Evolutionary conservation across 2,329 filamentous ascomycete species (phyloP), one percentile per base, ranked within the genome.

Genomic region (Exophiala viscosa): DNA sequence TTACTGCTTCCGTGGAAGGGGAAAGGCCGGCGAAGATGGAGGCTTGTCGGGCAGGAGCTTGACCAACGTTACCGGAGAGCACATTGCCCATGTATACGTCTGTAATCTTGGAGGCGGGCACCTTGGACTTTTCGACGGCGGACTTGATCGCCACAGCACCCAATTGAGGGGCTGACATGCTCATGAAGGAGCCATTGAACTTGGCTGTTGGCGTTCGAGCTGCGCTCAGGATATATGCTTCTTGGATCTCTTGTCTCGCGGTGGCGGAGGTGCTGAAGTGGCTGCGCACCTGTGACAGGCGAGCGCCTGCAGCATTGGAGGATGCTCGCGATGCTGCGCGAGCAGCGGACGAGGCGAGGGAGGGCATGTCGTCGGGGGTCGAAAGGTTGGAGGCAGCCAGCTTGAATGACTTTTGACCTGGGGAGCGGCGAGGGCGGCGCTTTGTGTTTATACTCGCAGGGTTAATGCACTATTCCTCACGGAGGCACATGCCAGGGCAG

Each of bases 11-110:
- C 51, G 95, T 81, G 5, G 79, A 83, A n/a, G 84, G 76, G 8
- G 90, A 80, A 3, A 97, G 82, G 1, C 91, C 91, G 3, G 93
- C 90, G 66, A 95, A 92, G 55, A 97, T 87, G 60, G 83, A 77
- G 9, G 93, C 93, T 74, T 99, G 93, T 44, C 93, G 84, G 17
- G 93, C 92, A 1, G 93, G 93, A 0, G 93, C 83, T 73, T 99
- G 93, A 41, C 93, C 93, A 5, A 93, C 81, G 14, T 81, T 82
- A 40, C 80, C 92, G 70, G 90, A 86, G 36, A 97, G 80, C 8
- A 97, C 93, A 66, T 96, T 95, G 67, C 93, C 93, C 88, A 97
- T 95, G 76, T 97, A 97, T 13, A 97, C 90, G 72, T 95, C 88
- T 59, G 86, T 87, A 65, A 97, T 89, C 67, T 87, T 87, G 32